These are phyloP conservation scores for Syzygium aromaticum DNA, from an alignment of 345 rosid genomes.

Conservation along the genomic window DNA sequence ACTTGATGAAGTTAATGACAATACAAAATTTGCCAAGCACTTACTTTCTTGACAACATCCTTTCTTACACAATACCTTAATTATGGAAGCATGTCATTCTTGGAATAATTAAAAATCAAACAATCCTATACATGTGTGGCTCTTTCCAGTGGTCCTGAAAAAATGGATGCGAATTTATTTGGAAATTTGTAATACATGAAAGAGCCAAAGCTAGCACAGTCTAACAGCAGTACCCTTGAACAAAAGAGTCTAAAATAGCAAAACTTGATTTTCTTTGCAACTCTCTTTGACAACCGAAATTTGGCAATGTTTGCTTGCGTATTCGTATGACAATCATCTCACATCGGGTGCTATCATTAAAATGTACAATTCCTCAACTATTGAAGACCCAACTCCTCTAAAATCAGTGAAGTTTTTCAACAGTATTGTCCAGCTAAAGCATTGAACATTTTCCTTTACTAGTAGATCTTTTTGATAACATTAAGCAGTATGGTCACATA, in stretches of 20 bases:
- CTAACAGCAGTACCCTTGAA: not conserved
- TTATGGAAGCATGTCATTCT: not conserved
- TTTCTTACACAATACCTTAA: slow-evolving; percentile 19
- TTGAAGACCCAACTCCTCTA: not conserved
- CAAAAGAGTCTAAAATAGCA: not conserved
- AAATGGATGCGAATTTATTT: not conserved
- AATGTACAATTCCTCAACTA: not conserved
- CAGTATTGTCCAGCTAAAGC: not conserved
- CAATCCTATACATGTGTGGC: not conserved
- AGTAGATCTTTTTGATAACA: no score
- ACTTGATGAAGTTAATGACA: not conserved
- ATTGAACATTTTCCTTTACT: not conserved
- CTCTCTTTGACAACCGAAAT: not conserved
- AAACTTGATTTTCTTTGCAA: not conserved
- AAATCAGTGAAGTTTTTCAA: not conserved
- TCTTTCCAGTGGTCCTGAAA: not conserved
- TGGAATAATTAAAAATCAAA: no score
- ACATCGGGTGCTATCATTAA: not conserved
- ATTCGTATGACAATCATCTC: not conserved
- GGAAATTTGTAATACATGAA: not conserved
- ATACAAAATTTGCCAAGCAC: not conserved
- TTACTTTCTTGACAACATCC: slow-evolving; percentile 69
- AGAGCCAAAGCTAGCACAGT: not conserved
- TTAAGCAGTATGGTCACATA: not conserved
- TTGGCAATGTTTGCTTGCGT: not conserved